Percentiles rank a stretch among this genome's conserved stretches.
Conservation (phyloP, 371 early-diverging fungal species). For the Antonospora locustae region DNA sequence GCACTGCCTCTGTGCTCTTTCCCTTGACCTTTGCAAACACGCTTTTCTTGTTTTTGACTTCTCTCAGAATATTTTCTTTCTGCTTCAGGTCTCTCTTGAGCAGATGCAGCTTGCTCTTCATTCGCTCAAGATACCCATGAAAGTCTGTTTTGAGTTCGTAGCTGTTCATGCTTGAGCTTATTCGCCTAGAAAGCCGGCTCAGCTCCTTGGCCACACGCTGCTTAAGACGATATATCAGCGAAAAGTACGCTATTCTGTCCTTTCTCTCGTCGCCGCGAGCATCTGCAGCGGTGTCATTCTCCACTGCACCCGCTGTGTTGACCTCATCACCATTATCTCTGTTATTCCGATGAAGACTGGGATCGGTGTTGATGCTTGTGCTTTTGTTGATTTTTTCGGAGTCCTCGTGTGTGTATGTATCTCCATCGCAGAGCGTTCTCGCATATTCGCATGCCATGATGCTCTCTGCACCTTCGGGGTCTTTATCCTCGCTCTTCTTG, state of each 20-base stretch:
- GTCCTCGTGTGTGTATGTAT: constrained; percentile 1
- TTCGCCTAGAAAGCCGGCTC: constrained; percentile 21
- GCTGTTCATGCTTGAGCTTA: constrained; percentile 33
- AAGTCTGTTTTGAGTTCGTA: constrained; percentile 31
- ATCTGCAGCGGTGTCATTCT: background rate
- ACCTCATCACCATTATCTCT: constrained; percentile 18
- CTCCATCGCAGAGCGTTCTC: background rate
- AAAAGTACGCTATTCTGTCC: constrained; percentile 34
- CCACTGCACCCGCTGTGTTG: constrained; percentile 1
- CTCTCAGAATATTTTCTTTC: constrained; percentile 43
- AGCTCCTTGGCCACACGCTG: constrained; percentile 39
- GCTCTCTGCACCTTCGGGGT: background rate
- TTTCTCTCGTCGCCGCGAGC: constrained; percentile 21
- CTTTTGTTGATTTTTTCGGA: background rate
- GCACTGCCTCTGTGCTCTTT: constrained; percentile 38
- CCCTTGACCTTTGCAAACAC: too few relatives aligned
- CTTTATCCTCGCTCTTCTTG: background rate
- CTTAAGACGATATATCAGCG: constrained; percentile 48
- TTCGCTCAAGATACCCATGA: constrained; percentile 26
- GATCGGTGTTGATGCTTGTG: constrained; percentile 1
- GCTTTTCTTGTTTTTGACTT: constrained; percentile 48
- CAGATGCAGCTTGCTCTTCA: constrained; percentile 31
- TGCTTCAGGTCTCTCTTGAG: constrained; percentile 41
- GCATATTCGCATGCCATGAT: background rate
- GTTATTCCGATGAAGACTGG: constrained; percentile 1